Conservation (phyloP, 2,329 filamentous ascomycete genomes). For the Monilinia fructicola region DNA sequence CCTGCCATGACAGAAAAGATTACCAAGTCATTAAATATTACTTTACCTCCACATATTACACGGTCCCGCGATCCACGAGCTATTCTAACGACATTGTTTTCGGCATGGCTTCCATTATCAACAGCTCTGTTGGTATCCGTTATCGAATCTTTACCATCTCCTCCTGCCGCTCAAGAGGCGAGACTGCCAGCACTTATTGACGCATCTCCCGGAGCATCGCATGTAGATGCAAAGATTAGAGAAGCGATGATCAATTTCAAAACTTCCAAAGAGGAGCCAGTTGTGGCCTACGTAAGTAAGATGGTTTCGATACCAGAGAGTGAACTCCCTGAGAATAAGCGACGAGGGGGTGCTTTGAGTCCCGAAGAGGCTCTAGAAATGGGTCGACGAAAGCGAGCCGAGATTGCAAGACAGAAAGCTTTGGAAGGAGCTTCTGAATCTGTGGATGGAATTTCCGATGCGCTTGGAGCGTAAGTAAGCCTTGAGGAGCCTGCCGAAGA, state of each 20-base stretch:
- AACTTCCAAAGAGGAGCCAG: conserved; percentile 66
- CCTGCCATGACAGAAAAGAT: conserved; percentile 85
- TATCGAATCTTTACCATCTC: conserved; percentile 87
- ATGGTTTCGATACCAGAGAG: conserved; percentile 96
- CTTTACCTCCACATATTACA: conserved; percentile 77
- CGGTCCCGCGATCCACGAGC: conserved; percentile 81
- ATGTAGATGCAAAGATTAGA: conserved; percentile 67
- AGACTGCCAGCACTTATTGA: conserved; percentile 78
- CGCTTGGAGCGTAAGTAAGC: conserved; percentile 59
- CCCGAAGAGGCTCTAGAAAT: conserved; percentile 89
- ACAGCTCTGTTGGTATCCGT: conserved; percentile 92
- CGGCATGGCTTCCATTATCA: conserved; percentile 87
- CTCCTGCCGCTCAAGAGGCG: conserved; percentile 73
- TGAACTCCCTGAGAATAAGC: conserved; percentile 84
- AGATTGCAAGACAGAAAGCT: conserved; percentile 78
- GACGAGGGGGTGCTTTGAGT: conserved; percentile 68
- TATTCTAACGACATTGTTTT: conserved; percentile 82
- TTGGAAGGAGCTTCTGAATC: conserved; percentile 37
- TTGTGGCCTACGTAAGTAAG: conserved; percentile 95
- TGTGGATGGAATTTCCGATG: conserved; percentile 51
- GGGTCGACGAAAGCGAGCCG: conserved; percentile 82
- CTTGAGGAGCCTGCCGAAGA: conserved; percentile 53
- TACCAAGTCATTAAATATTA: conserved; percentile 84
- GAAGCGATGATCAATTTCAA: conserved; percentile 84
- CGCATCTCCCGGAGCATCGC: conserved; percentile 71